Conservation (phyloP, 2,329 filamentous ascomycete genomes). For the Colletotrichum zoysiae region DNA sequence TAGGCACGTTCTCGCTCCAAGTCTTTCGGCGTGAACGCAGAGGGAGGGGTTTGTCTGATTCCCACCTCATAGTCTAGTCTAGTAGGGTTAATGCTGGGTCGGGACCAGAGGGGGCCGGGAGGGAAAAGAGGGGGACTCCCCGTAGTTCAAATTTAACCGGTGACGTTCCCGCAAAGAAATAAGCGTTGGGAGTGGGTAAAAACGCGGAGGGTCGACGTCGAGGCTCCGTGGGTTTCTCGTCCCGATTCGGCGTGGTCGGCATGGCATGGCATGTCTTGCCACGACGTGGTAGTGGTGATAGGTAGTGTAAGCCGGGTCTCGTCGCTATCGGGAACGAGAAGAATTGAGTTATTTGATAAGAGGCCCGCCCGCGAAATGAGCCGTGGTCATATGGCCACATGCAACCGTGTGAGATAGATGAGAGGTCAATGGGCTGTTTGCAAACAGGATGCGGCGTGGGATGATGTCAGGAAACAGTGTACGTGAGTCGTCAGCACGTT, state of each 20-base stretch:
- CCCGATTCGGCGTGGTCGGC: constrained; percentile 39
- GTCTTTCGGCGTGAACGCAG: constrained; percentile 22
- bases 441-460: not conserved
- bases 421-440: not conserved
- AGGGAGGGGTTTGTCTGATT: constrained; percentile 5
- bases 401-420: not conserved
- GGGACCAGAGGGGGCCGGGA: not conserved
- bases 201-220: constrained; percentile 33
- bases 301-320: constrained; percentile 5
- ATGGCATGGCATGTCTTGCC: constrained; percentile 15
- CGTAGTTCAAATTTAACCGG: constrained; percentile 15
- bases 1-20: constrained; percentile 15
- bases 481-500: not conserved
- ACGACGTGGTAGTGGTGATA: constrained; percentile 31
- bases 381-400: constrained; percentile 2
- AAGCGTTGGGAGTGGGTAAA: constrained; percentile 5
- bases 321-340: constrained; percentile 5
- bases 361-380: not conserved
- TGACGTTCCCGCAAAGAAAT: constrained; percentile 29
- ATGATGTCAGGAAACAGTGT: not conserved
- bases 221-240: constrained; percentile 41
- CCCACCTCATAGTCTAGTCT: not conserved
- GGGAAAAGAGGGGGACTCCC: not conserved
- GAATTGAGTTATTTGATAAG: not conserved
- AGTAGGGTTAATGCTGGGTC: not conserved